A percentile compares a stretch with the other conserved stretches of the same genome.
phyloP scores from a whole-genome alignment of 768 basidiomycete species.

The Nidularia sp. region DNA sequence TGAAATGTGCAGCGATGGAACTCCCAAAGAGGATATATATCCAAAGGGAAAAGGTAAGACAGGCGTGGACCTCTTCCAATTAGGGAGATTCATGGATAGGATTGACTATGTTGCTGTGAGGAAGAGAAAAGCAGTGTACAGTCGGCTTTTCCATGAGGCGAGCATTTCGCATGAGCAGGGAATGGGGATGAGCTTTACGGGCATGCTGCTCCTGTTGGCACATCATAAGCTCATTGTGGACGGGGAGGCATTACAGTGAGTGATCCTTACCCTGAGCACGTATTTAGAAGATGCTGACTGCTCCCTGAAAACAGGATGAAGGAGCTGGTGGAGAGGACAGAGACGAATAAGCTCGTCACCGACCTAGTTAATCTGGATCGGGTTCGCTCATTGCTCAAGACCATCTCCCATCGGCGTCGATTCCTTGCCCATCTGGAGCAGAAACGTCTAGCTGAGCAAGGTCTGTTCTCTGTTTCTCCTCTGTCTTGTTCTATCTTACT shows the following conservation, averaged over 20 bases:
- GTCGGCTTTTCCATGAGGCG: constrained; percentile 85
- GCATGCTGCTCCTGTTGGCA: constrained; percentile 82
- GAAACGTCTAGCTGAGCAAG: constrained; percentile 31
- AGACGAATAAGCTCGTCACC: constrained; percentile 74
- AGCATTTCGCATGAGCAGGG: constrained; percentile 64
- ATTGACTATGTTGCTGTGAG: constrained; percentile 66
- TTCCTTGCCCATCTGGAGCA: constrained; percentile 54
- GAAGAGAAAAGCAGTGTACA: constrained; percentile 65
- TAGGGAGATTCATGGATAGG: constrained; percentile 51
- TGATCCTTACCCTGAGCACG: constrained; percentile 8
- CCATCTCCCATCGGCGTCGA: constrained; percentile 66
- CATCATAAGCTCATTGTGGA: constrained; percentile 93
- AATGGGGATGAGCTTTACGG: constrained; percentile 85
- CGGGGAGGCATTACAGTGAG: constrained; percentile 83
- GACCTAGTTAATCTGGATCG: constrained; percentile 85
- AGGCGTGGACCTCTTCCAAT: constrained; percentile 60
- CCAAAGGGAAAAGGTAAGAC: constrained; percentile 28
- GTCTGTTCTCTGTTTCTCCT: constrained; percentile 18
- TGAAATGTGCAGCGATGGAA: constrained; percentile 35
- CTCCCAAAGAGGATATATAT: constrained; percentile 26
- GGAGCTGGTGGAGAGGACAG: constrained; percentile 72
- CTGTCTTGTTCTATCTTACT: neutral
- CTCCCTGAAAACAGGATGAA: constrained; percentile 51
- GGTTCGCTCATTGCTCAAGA: constrained; percentile 75
- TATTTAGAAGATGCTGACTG: neutral